Conservation (phyloP, 331 rosid genomes). For the Dryas integrifolia region DNA sequence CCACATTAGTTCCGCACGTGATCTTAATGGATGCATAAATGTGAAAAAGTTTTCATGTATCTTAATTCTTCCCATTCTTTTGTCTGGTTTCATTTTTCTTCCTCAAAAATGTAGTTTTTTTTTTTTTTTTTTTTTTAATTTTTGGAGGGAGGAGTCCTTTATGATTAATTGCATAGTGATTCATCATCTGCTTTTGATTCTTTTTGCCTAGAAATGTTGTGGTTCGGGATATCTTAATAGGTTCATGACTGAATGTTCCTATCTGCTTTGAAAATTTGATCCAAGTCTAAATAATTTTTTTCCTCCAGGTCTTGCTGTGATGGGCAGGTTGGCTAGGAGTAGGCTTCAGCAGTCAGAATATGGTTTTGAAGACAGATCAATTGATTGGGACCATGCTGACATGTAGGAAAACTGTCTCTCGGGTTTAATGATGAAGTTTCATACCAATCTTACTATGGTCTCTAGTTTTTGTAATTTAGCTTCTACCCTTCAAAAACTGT, state of each 20-base stretch:
- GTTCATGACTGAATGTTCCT: neutral
- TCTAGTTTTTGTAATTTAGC: slow-evolving; percentile 5
- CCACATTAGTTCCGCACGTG: neutral
- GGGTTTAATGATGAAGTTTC: neutral
- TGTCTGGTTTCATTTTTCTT: too few relatives aligned
- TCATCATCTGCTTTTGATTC: too few relatives aligned
- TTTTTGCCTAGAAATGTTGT: too few relatives aligned
- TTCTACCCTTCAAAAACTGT: neutral
- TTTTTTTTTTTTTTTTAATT: too few relatives aligned
- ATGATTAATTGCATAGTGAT: too few relatives aligned
- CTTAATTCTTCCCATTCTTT: too few relatives aligned
- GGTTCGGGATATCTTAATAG: neutral
- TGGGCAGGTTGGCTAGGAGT: slow-evolving; percentile 42
- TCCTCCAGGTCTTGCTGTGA: slow-evolving; percentile 39
- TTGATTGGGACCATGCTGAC: slow-evolving; percentile 41
- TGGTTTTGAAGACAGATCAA: slow-evolving; percentile 28
- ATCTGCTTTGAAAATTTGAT: neutral
- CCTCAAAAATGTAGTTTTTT: too few relatives aligned
- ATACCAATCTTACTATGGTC: neutral
- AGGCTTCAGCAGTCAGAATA: slow-evolving; percentile 34
- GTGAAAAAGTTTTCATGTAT: too few relatives aligned
- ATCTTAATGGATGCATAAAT: too few relatives aligned
- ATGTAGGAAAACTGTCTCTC: slow-evolving; percentile 17
- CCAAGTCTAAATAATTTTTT: neutral
- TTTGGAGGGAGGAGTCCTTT: too few relatives aligned